Evolutionary conservation across 805 yeast species (phyloP), one percentile per base, ranked within the genome.

Genomic region (Geotrichum ghanense): DNA sequence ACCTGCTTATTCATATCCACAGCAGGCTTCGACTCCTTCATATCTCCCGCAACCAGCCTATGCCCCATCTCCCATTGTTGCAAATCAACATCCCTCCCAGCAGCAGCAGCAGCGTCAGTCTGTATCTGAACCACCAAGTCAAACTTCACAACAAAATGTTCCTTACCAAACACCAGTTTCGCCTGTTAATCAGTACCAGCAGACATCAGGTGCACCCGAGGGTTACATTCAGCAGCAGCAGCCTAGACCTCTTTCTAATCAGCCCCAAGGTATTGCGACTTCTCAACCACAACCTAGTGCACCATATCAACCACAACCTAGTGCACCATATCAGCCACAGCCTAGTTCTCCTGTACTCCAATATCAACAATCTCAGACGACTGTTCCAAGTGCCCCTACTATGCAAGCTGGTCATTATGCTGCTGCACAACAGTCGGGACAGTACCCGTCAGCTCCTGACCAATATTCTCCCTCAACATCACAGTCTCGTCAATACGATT

Each of bases 251-350:
- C n/a, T n/a, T n/a, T n/a, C n/a, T n/a, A n/a, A n/a, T n/a, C n/a
- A 41, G 40, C 7, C 22, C 6, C 47, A 41, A 9, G n/a, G n/a
- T n/a, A n/a, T n/a, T n/a, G n/a, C n/a, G n/a, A n/a, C n/a, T n/a
- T 46, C 47, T 20, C 46, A 43, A 40, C 14, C 47, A 21, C 51
- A 46, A 47, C 47, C 47, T 19, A 43, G 46, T 23, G 42, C 21
- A 23, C n/a, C 19, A 26, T 22, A 19, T 21, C 49, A 3, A 23
- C 9, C 44, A 20, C 52, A n/a, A 23, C 48, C 35, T 12, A 12
- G n/a, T 12, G 34, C n/a, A 26, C 34, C 12, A 26, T 26, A 12
- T 26, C 46, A 40, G 44, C 7, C 46, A 9, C 46, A 39, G 26
- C 3, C 45, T 14, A 21, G 21, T 16, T 4, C n/a, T n/a, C n/a